phyloP scores from a whole-genome alignment of 2,329 filamentous ascomycete species.

The Epichloe glyceriae region DNA sequence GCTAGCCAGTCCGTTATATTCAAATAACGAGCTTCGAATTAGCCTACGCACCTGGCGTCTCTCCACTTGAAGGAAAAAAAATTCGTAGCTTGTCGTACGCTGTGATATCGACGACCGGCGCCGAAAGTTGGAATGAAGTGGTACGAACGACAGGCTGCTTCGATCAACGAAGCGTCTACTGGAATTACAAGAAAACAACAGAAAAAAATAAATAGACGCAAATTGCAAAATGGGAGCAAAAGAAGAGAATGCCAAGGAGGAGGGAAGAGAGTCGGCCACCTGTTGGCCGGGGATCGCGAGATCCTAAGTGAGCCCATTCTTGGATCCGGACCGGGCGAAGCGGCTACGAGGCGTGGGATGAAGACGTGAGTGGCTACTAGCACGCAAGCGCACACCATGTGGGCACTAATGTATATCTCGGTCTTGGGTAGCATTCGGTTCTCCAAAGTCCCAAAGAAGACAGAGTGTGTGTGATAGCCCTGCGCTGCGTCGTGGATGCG shows the following conservation, averaged over 20 bases:
- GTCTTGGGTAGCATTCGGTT: slow-evolving; percentile 3
- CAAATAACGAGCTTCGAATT: slow-evolving; percentile 11
- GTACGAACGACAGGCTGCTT: slow-evolving; percentile 28
- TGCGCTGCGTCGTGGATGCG: slow-evolving; percentile 1
- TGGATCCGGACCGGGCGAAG: slow-evolving; percentile 9
- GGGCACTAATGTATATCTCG: slow-evolving; percentile 5
- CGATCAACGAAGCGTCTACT: slow-evolving; percentile 30
- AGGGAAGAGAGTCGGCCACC: slow-evolving; percentile 13
- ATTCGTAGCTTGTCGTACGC: slow-evolving; percentile 8
- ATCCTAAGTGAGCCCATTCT: slow-evolving; percentile 14
- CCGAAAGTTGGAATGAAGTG: slow-evolving; percentile 13
- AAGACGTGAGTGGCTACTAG: slow-evolving; percentile 15
- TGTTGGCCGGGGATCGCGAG: slow-evolving; percentile 15
- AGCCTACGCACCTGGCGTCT: neutral
- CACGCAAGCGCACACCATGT: slow-evolving; percentile 9
- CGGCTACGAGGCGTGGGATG: slow-evolving; percentile 15
- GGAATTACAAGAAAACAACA: slow-evolving; percentile 15
- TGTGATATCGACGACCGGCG: slow-evolving; percentile 23
- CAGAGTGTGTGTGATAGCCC: slow-evolving; percentile 1
- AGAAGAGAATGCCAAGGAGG: slow-evolving; percentile 21
- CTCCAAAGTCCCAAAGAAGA: neutral
- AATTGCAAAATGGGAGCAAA: slow-evolving; percentile 15
- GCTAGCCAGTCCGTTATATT: slow-evolving; percentile 15
- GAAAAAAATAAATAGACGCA: slow-evolving; percentile 4
- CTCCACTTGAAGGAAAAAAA: neutral